Evolutionary conservation across 192 early-diverging fungal genomes (phyloP), one percentile per base, ranked within the genome.

Genomic region (Linnemannia zychae): DNA sequence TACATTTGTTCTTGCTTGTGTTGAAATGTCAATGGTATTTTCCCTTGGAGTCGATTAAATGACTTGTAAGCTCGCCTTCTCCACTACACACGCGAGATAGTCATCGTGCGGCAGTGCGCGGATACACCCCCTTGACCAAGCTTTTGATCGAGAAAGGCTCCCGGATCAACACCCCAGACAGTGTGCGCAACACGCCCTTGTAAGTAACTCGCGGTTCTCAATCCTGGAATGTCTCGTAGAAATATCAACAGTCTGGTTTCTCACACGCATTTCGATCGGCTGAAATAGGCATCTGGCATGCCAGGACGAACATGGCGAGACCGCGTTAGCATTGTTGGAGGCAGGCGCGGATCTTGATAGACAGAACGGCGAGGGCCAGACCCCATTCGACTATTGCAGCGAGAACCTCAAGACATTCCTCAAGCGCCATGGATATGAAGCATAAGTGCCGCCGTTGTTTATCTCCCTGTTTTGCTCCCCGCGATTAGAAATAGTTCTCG

Each of bases 241-340:
- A 40, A n/a, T n/a, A n/a, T n/a, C 17, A 38, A 68, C 67, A n/a
- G 13, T 22, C 7, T 16, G 13, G 16, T 24, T 48, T 31, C 36
- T 38, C 34, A 53, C 34, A 34, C n/a, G 7, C 1, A 4, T 16
- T 78, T n/a, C 71, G 50, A 3, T 81, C 33, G 50, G 28, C 44
- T 74, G 31, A n/a, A 79, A 31, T 76, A 88, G 87, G 37, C 92
- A 93, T 73, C 57, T 93, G 33, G 92, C 91, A 4, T 93, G 92
- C 67, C 91, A 93, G 73, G 92, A 93, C 53, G 91, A 90, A 18
- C 90, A 89, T 77, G 90, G 90, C 28, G 91, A 92, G 37, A 89
- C 89, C 4, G 92, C 91, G 7, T 9, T 87, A 11, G 48, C 83
- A 0, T 69, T 93, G 31, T 81, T 93, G 13, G 89, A 91, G 63